phyloP scores from a whole-genome alignment of 2,329 filamentous ascomycete genomes.

The Diaporthe ampelina region DNA sequence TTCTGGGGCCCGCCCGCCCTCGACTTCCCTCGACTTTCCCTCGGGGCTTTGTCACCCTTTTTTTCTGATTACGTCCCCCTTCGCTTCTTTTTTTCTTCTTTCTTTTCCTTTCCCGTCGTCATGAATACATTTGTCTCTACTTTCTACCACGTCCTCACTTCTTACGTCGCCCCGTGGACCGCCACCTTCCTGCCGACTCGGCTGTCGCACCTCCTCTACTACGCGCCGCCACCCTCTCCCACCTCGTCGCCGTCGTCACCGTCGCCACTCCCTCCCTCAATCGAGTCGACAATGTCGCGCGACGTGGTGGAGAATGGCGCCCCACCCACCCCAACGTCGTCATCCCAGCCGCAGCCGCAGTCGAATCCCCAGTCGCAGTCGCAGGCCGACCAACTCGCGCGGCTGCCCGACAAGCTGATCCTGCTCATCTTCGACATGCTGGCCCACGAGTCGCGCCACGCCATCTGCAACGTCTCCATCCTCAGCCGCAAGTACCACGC shows the following conservation, averaged over 20 bases:
- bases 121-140: slow-evolving; percentile 32
- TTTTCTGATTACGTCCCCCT: neutral
- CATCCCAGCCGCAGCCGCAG: neutral
- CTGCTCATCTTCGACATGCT: slow-evolving; percentile 56
- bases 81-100: neutral
- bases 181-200: neutral
- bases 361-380: neutral
- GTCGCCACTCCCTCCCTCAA: slow-evolving; percentile 5
- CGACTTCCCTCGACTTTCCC: neutral
- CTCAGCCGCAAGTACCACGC: slow-evolving; percentile 59
- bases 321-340: neutral
- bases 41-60: neutral
- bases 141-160: slow-evolving; percentile 27
- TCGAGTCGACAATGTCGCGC: slow-evolving; percentile 33
- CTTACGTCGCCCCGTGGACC: slow-evolving; percentile 30
- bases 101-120: neutral
- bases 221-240: slow-evolving; percentile 12
- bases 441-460: slow-evolving; percentile 50
- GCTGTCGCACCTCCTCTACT: slow-evolving; percentile 29
- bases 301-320: slow-evolving; percentile 34
- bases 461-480: slow-evolving; percentile 59
- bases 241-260: neutral
- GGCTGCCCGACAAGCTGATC: slow-evolving; percentile 57
- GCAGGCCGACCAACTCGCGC: slow-evolving; percentile 43
- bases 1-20: slow-evolving; percentile 19